These are phyloP conservation scores for Suhomyces atakaporum DNA, from an alignment of 1,139 yeast species.

Conservation along the genomic window DNA sequence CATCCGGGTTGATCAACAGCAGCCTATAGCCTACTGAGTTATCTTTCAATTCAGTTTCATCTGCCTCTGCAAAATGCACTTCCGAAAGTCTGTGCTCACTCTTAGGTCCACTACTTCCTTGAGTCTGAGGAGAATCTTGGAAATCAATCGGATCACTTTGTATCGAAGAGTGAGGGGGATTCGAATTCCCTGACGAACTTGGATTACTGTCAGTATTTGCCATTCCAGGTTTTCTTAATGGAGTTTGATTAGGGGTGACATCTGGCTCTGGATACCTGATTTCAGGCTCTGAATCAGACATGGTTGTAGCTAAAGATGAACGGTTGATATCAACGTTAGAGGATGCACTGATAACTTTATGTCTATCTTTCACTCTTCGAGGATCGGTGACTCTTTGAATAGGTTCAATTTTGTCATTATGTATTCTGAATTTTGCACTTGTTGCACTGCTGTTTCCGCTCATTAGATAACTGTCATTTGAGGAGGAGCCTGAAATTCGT, in stretches of 20 bases:
- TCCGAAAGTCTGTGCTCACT: constrained; percentile 3
- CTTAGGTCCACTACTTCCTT: constrained; percentile 1
- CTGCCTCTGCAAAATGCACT: constrained; percentile 2
- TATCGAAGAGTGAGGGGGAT: constrained; percentile 6
- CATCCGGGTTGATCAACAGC: constrained; percentile 19
- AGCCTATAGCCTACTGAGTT: constrained; percentile 9
- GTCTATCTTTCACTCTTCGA: constrained; percentile 13
- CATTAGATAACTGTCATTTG: constrained; percentile 6
- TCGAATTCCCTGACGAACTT: constrained; percentile 3
- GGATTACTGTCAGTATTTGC: constrained; percentile 6
- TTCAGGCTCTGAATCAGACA: constrained; percentile 18
- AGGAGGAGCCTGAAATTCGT: constrained; percentile 9
- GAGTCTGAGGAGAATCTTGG: constrained; percentile 7
- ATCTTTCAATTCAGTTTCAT: constrained; percentile 11
- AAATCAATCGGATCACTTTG: constrained; percentile 11
- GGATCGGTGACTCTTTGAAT: constrained; percentile 11
- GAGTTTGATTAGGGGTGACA: constrained; percentile 20
- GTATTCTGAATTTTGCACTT: constrained; percentile 15
- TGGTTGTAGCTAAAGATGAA: constrained; percentile 17
- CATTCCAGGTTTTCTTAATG: constrained; percentile 11
- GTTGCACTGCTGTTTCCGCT: constrained; percentile 14
- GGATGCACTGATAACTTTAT: constrained; percentile 21
- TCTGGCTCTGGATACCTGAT: constrained; percentile 25
- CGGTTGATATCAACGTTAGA: constrained; percentile 22
- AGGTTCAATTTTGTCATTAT: constrained; percentile 16